Percentiles rank a stretch among this genome's conserved stretches.
Evolutionary conservation across 2,329 filamentous ascomycete species (phyloP).

Genomic region (Phaeosphaeria sp.): DNA sequence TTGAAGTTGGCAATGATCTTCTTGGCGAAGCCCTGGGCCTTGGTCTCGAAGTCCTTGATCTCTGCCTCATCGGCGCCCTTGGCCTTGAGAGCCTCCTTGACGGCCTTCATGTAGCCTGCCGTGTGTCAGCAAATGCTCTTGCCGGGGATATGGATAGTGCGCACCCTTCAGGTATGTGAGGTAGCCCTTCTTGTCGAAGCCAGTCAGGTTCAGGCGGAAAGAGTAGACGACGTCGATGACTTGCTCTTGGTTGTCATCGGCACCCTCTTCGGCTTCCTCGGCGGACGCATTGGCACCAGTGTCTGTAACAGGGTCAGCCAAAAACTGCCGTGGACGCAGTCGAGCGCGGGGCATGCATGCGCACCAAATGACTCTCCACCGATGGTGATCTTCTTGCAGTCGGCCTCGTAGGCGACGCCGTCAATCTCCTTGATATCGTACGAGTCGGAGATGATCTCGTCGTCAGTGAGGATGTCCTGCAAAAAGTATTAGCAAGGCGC

Average conservation of each 20-base stretch:
- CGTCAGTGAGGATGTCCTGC: constrained; percentile 85
- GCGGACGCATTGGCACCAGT: constrained; percentile 97
- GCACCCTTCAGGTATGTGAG: constrained; percentile 83
- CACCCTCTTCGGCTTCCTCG: constrained; percentile 79
- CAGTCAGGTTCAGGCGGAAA: constrained; percentile 83
- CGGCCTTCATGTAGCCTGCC: constrained; percentile 86
- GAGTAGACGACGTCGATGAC: constrained; percentile 95
- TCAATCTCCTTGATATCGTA: constrained; percentile 83
- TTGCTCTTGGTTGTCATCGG: constrained; percentile 72
- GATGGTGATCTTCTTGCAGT: constrained; percentile 88
- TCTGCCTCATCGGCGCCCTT: constrained; percentile 67
- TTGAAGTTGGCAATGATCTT: constrained; percentile 86
- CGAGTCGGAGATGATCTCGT: constrained; percentile 97
- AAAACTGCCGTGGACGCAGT: constrained; percentile 3
- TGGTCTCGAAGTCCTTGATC: constrained; percentile 80
- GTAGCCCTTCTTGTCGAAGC: constrained; percentile 88
- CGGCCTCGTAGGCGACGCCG: constrained; percentile 83
- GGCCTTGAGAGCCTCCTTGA: constrained; percentile 76
- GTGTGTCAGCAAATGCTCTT: constrained; percentile 8
- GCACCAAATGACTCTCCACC: constrained; percentile 75
- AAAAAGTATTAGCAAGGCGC: constrained; percentile 15
- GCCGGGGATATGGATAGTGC: constrained; percentile 5
- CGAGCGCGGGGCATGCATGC: constrained; percentile 32
- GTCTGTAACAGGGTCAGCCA: constrained; percentile 57
- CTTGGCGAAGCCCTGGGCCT: constrained; percentile 78